Percentiles rank a stretch among this genome's conserved stretches.
These are phyloP conservation scores for Monosporozyma solicola DNA, from an alignment of 805 yeast species.

Conservation along the genomic window DNA sequence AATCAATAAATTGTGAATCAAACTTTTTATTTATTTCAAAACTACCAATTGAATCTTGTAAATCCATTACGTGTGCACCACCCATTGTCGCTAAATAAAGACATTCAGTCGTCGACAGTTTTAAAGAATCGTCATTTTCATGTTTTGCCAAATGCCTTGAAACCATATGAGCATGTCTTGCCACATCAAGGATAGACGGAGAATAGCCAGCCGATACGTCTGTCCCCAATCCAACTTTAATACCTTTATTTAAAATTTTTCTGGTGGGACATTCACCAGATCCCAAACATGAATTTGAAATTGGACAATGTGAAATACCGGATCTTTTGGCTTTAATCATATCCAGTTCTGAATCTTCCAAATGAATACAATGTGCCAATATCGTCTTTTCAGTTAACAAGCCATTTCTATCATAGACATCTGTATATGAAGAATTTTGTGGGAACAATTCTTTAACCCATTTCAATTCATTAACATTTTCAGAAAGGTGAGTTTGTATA, in stretches of 20 bases:
- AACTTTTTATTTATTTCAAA: conserved; percentile 72
- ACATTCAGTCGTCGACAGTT: conserved; percentile 60
- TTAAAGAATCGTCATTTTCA: conserved; percentile 30
- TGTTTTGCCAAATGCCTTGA: conserved; percentile 65
- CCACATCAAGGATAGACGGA: conserved; percentile 53
- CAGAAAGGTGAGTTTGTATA: conserved; percentile 87
- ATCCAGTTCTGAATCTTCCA: conserved; percentile 53
- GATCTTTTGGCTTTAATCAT: conserved; percentile 45
- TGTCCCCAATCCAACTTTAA: conserved; percentile 75
- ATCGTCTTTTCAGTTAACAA: conserved; percentile 60
- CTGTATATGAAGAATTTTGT: conserved; percentile 55
- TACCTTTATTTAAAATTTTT: conserved; percentile 50
- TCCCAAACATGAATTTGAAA: conserved; percentile 77
- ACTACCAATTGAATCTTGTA: conserved; percentile 52
- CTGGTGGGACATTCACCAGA: conserved; percentile 86
- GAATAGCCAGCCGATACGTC: conserved; percentile 75
- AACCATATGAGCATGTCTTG: conserved; percentile 62
- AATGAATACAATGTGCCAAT: conserved; percentile 83
- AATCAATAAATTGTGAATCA: conserved; percentile 73
- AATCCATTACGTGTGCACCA: conserved; percentile 69
- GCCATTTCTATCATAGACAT: conserved; percentile 60
- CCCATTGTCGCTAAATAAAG: conserved; percentile 79
- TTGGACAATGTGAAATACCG: conserved; percentile 90
- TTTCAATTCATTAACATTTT: conserved; percentile 63
- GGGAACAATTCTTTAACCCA: conserved; percentile 73